Base-by-base conservation (phyloP, 441 rosid genomes). In the Metrosideros polymorpha region DNA sequence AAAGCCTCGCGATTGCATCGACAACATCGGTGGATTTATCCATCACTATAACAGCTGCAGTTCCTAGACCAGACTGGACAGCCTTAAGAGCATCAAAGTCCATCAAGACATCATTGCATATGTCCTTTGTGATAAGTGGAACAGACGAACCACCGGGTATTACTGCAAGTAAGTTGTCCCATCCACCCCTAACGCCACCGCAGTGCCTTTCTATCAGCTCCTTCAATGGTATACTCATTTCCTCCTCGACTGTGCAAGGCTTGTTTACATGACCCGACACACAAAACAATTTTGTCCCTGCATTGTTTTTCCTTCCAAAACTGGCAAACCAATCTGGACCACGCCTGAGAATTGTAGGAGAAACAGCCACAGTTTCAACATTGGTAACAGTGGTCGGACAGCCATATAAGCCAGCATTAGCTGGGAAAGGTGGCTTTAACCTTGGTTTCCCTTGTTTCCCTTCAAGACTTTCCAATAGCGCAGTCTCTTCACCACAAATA, bases 351-450 rank as follows among this genome's bases (percentile, higher is more conserved):
- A 98, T 97, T 76, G 99, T 94, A 83, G 99, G 99, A 85, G 99
- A 98, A 90, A 98, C 99, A 71, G 99, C 98, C 71, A 98, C 98
- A 9, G 99, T 97, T 90, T 98, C 99, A 82, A 97, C 99, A 89
- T 97, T 98, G 84, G 99, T 98, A 75, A 97, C 99, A 83, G 99
- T 98, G 15, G 98, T 96, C 61, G 99, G 99, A 86, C 99, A 98
- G 82, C 99, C 99, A 86, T 98, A 98, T 84, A 98, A 90, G 49
- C 99, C 99, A 10, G 98, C 96, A 93, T 96, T 98, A 83, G 98
- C 99, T 63, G 99, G 99, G 92, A 96, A 98, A 50, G 99, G 99
- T 89, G 99, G 99, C 95, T 98, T 98, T 95, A 98, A 90, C 91
- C 99, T 94, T 79, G 99, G 99, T 84, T 98, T 98, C 86, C 99